Base-by-base conservation (phyloP, 1,284 basidiomycete genomes). In the Rhodotorula glutinis region DNA sequence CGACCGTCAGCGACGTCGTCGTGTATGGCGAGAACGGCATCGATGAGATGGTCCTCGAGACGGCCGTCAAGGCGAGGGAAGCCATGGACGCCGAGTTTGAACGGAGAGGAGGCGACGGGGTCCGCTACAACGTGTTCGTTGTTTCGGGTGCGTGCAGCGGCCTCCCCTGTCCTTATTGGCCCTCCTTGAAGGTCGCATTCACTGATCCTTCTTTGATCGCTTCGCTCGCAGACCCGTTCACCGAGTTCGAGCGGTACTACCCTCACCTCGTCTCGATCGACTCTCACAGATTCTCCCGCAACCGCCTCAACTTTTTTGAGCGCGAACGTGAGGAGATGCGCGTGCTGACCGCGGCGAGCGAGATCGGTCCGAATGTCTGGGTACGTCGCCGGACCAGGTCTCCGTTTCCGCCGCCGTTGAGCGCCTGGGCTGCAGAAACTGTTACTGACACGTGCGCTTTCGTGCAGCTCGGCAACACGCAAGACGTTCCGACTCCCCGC, bases 311-410 rank as follows among this genome's bases (percentile, higher is more conserved):
- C 70, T 80, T 84, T 59, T 80, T 82, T 57, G 81, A 82, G 41
- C 76, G 81, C 44, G 92, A 96, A 80, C 86, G 87, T 77, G 88
- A 91, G 67, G 92, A 95, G 80, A 94, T 94, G 89, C 83, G 88
- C 33, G 87, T 89, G 74, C 82, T 95, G 66, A 96, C 93, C 0
- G 84, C 86, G 58, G 91, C 91, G 3, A 87, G 86, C 40, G 89
- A 92, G 80, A 92, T 95, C 58, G 81, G 82, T 23, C 80, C 82
- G 46, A 82, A 83, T 25, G 81, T 86, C 67, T 85, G 82, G 81
- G 82, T 84, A 54, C 64, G 80, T 72, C 3, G 23, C 25, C 14
- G 40, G 38, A 14, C 47, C 25, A 21, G 23, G 25, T 29, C 58
- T 40, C 49, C 38, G 53, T 2, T 3, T 49, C 7, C 33, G 5